phyloP scores from a whole-genome alignment of 1,139 yeast genomes.

The Scheffersomyces insectosa region DNA sequence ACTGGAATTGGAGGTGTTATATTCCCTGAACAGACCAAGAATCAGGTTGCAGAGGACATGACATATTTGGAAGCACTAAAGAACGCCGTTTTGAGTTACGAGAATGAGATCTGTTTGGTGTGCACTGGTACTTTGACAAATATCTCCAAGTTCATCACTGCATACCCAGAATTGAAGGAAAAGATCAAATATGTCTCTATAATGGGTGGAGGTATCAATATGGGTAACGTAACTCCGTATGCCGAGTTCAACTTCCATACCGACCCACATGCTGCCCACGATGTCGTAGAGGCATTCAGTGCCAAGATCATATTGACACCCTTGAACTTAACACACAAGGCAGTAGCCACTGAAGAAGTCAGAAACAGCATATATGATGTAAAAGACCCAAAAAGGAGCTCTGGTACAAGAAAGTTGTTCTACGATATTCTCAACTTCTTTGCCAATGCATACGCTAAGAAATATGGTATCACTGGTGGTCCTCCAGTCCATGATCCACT shows the following conservation, averaged over 20 bases:
- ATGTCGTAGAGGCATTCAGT: constrained; percentile 52
- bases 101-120: constrained; percentile 53
- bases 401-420: constrained; percentile 52
- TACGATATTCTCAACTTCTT: constrained; percentile 55
- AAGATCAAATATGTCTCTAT: constrained; percentile 55
- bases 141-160: constrained; percentile 51
- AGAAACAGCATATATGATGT: constrained; percentile 33
- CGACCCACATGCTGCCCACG: constrained; percentile 75
- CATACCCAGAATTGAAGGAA: constrained; percentile 51
- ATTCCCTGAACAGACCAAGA: constrained; percentile 44
- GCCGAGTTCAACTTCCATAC: constrained; percentile 81
- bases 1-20: constrained; percentile 75
- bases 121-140: constrained; percentile 81
- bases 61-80: constrained; percentile 60
- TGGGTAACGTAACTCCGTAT: constrained; percentile 45
- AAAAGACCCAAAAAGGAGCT: constrained; percentile 15
- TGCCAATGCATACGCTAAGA: constrained; percentile 43
- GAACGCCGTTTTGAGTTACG: constrained; percentile 42
- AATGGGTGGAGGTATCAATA: constrained; percentile 75
- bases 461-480: constrained; percentile 52
- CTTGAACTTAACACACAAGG: constrained; percentile 70
- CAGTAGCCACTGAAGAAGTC: constrained; percentile 54
- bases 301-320: constrained; percentile 61
- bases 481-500: constrained; percentile 87
- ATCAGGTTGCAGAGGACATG: constrained; percentile 34